Evolutionary conservation across 768 basidiomycete species (phyloP).

Genomic region (Ramaria rubella): DNA sequence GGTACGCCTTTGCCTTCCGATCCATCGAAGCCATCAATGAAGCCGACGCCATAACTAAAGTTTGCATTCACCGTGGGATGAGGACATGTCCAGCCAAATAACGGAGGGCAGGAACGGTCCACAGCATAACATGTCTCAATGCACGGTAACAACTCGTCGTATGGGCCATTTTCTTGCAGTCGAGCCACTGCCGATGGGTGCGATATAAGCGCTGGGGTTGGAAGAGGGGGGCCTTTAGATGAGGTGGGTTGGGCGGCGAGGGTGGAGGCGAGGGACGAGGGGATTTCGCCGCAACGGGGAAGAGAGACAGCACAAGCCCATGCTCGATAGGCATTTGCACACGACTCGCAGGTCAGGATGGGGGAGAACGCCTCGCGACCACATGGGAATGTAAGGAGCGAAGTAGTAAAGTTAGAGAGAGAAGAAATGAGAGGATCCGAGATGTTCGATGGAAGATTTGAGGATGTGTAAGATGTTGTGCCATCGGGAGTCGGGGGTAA

Average conservation of each 20-base stretch:
- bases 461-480: constrained; percentile 39
- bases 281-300: constrained; percentile 62
- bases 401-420: constrained; percentile 67
- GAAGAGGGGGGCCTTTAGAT: constrained; percentile 7
- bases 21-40: constrained; percentile 39
- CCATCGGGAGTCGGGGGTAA: constrained; percentile 44
- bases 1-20: constrained; percentile 36
- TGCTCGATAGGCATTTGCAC: constrained; percentile 60
- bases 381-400: constrained; percentile 68
- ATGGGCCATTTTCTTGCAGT: constrained; percentile 32
- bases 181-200: constrained; percentile 34
- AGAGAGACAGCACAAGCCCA: constrained; percentile 76
- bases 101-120: constrained; percentile 71
- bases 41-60: constrained; percentile 71
- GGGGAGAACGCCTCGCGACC: constrained; percentile 78
- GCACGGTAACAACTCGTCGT: constrained; percentile 68
- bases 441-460: constrained; percentile 45
- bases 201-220: constrained; percentile 47
- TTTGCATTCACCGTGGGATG: constrained; percentile 51
- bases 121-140: constrained; percentile 68
- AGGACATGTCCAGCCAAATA: constrained; percentile 69
- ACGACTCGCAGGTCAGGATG: constrained; percentile 68
- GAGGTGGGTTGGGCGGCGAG: constrained; percentile 14
- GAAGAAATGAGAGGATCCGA: constrained; percentile 46
- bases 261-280: constrained; percentile 28